Base-by-base conservation (phyloP, 495 filamentous ascomycete species). In the Aspergillus incahuasiensis region DNA sequence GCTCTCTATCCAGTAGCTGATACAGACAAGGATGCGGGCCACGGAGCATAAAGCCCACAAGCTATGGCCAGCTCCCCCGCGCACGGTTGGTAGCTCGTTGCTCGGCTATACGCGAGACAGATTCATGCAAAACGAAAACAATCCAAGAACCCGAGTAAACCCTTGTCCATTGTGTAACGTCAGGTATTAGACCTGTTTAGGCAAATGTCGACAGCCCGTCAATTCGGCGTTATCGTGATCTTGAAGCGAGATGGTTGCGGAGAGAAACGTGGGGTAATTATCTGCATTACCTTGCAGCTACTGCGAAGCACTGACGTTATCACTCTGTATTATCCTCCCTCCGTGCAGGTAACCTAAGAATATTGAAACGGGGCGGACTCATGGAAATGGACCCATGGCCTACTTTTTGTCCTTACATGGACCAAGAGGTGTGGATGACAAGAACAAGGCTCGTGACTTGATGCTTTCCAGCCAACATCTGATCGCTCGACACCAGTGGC, bases 301-400 rank as follows among this genome's bases (percentile, higher is more conserved):
- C 25, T 25, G 43, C 16, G 7, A 28, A 40, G 48, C 48, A 40
- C 48, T 25, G 48, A 50, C 48, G 24, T 39, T 50, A 45, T 15
- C 15, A 24, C 5, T 25, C 20, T 3, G 22, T 46, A 24, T 12
- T 52, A 52, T 42, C 20, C n/a, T 34, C 19, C 21, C 34, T 24
- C 21, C 43, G 32, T 48, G 52, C 52, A 48, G 12, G 43, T n/a
- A 35, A 40, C 25, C 21, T 40, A 28, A 50, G 34, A 40, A 40
- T 15, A n/a, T 5, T 2, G 43, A 15, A n/a, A 46, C 15, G 21
- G 24, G 4, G 32, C 32, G 32, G 6, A 35, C 32, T 12, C 13
- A 35, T 11, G 3, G 32, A n/a, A n/a, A n/a, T n/a, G n/a, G n/a
- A n/a, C n/a, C 32, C 5, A 22, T 19, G 30, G 20, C 47, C 47